Evolutionary conservation across 495 filamentous ascomycete genomes (phyloP), one percentile per base, ranked within the genome.

Genomic region (Trichocladium antarcticum): DNA sequence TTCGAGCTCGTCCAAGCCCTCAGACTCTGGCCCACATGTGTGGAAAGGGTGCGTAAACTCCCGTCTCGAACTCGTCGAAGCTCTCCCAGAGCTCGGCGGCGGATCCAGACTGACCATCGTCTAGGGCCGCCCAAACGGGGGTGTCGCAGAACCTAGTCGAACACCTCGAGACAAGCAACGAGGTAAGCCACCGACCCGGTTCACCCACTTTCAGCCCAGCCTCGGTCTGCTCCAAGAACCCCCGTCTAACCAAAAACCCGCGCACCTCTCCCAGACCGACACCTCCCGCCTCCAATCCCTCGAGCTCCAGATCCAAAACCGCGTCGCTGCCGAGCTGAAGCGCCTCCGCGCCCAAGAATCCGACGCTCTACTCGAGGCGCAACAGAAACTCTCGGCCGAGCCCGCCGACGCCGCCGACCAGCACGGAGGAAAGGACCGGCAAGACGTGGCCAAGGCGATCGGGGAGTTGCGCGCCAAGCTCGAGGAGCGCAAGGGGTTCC

Each of bases 261-360:
- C 15, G 19, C 5, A 17, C 37, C 19, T 2, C 4, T 6, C 0
- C 2, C 67, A 95, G 88, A 86, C 82, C 66, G 87, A 98, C 70
- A 78, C 82, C 40, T 86, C 87, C 53, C 89, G 92, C 59, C 72
- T 81, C 57, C 85, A 85, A 67, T 67, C 79, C 67, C 68, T 87
- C 62, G 92, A 98, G 67, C 80, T 93, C 50, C 80, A 87, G 54
- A 84, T 96, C 62, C 88, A 96, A 71, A 68, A 75, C 55, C 93
- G 93, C 68, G 87, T 97, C 51, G 76, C 80, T 57, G 69, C 79
- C 54, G 93, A 97, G 67, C 83, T 98, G 42, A 74, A 82, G 55
- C 80, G 81, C 42, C 79, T 88, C n/a, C 74, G 77, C 49, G 69
- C 71, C 37, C 59, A 75, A 41, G 77, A 82, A 51, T 55, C 70